phyloP scores from a whole-genome alignment of 768 basidiomycete species.

The Mycena indigotica region DNA sequence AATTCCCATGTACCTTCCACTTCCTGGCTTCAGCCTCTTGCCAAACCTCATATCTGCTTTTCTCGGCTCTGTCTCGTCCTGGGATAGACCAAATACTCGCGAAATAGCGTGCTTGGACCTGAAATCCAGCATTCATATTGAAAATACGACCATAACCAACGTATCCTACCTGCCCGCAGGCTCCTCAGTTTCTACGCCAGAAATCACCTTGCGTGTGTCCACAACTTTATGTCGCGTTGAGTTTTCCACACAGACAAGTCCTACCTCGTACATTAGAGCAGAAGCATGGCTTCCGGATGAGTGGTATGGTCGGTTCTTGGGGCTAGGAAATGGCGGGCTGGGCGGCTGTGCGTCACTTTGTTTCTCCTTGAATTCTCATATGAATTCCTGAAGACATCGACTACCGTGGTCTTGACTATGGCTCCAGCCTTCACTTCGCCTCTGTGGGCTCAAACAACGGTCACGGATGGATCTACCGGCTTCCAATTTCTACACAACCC shows the following conservation, averaged over 20 bases:
- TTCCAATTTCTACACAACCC: slow-evolving; percentile 21
- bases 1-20: not conserved
- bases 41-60: not conserved
- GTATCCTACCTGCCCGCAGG: slow-evolving; percentile 13
- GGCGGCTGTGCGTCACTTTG: too few species aligned
- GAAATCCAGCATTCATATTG: slow-evolving; percentile 9
- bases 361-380: too few species aligned
- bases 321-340: slow-evolving; percentile 19
- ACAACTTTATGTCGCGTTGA: slow-evolving; percentile 11
- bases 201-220: not conserved
- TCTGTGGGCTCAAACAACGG: slow-evolving; percentile 28
- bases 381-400: too few species aligned
- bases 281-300: slow-evolving; percentile 20
- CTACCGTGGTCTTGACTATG: slow-evolving; percentile 22
- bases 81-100: not conserved
- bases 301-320: slow-evolving; percentile 21
- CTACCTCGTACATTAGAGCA: slow-evolving; percentile 6
- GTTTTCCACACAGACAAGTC: slow-evolving; percentile 8
- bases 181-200: not conserved
- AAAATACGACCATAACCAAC: slow-evolving; percentile 14
- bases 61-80: not conserved
- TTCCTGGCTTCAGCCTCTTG: not conserved
- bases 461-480: slow-evolving; percentile 25
- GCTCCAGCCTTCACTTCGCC: slow-evolving; percentile 25
- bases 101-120: slow-evolving; percentile 6